A percentile compares a stretch with the other conserved stretches of the same genome.
Evolutionary conservation across 306 rosid species (phyloP).

Genomic region (Castanospermum australe): DNA sequence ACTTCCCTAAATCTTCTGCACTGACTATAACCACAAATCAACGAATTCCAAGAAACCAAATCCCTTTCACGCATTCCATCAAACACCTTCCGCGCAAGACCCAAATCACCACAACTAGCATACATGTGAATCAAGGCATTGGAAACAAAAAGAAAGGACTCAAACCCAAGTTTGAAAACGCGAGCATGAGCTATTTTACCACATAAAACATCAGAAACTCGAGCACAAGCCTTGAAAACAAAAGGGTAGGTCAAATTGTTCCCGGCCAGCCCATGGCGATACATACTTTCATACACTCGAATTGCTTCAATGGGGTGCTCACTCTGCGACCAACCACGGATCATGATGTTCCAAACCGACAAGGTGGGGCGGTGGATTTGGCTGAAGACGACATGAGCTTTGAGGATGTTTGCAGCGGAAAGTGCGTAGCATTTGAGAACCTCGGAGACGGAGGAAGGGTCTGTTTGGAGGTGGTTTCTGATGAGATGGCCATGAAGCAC

Average conservation of each 20-base stretch:
- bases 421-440: constrained; percentile 57
- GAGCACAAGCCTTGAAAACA: constrained; percentile 76
- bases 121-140: constrained; percentile 69
- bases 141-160: constrained; percentile 51
- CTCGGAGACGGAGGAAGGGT: constrained; percentile 51
- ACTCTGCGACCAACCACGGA: constrained; percentile 65
- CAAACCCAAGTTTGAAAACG: constrained; percentile 67
- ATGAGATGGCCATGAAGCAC: constrained; percentile 60
- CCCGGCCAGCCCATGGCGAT: constrained; percentile 44
- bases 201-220: constrained; percentile 37
- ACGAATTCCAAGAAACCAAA: constrained; percentile 88
- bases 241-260: constrained; percentile 57
- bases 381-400: constrained; percentile 52
- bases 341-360: constrained; percentile 61
- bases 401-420: constrained; percentile 37
- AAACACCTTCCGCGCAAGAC: constrained; percentile 53
- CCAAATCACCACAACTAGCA: constrained; percentile 42
- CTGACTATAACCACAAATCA: constrained; percentile 72
- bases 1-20: constrained; percentile 57
- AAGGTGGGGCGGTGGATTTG: constrained; percentile 63
- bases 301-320: constrained; percentile 60
- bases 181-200: constrained; percentile 46
- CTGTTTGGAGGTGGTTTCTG: constrained; percentile 42
- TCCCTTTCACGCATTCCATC: constrained; percentile 72
- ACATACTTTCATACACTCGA: constrained; percentile 49